Evolutionary conservation across 306 rosid species (phyloP).

Genomic region (apple (Malus domestica)): DNA sequence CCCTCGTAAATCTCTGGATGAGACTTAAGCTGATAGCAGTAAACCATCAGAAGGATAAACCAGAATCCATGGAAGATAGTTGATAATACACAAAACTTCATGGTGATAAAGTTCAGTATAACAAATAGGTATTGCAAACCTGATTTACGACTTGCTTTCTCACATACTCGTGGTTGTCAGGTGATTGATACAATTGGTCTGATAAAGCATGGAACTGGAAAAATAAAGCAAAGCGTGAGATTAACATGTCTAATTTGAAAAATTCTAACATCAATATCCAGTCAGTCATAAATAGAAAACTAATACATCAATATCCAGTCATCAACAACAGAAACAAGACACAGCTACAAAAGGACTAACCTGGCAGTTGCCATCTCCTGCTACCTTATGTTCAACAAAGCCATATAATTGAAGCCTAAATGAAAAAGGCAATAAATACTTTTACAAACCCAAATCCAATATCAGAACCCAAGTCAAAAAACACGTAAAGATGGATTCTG

Average conservation of each 20-base stretch:
- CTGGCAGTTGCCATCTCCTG: slow-evolving; percentile 96
- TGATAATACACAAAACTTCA: background rate
- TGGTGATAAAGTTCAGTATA: slow-evolving; percentile 6
- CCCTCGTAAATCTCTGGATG: slow-evolving; percentile 74
- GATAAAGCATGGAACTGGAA: slow-evolving; percentile 79
- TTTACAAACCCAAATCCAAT: background rate
- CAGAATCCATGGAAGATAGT: slow-evolving; percentile 18
- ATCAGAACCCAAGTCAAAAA: slow-evolving; percentile 1
- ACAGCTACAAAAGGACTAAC: slow-evolving; percentile 26
- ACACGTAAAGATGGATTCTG: background rate
- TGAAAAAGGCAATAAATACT: slow-evolving; percentile 9
- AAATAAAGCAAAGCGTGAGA: slow-evolving; percentile 14
- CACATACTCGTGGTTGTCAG: slow-evolving; percentile 55
- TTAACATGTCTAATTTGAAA: background rate
- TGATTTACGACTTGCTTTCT: slow-evolving; percentile 60
- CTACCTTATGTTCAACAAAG: slow-evolving; percentile 54
- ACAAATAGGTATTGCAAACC: slow-evolving; percentile 32
- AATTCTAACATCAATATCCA: slow-evolving; percentile 1
- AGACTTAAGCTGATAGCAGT: slow-evolving; percentile 53
- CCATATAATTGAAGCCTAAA: slow-evolving; percentile 63
- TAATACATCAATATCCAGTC: no score
- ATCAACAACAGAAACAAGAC: slow-evolving; percentile 6
- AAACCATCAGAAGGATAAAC: slow-evolving; percentile 17
- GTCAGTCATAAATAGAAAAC: background rate
- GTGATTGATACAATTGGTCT: slow-evolving; percentile 60